These are phyloP conservation scores for Saccharomycopsis crataegensis DNA, from an alignment of 1,139 yeast species.

Conservation along the genomic window DNA sequence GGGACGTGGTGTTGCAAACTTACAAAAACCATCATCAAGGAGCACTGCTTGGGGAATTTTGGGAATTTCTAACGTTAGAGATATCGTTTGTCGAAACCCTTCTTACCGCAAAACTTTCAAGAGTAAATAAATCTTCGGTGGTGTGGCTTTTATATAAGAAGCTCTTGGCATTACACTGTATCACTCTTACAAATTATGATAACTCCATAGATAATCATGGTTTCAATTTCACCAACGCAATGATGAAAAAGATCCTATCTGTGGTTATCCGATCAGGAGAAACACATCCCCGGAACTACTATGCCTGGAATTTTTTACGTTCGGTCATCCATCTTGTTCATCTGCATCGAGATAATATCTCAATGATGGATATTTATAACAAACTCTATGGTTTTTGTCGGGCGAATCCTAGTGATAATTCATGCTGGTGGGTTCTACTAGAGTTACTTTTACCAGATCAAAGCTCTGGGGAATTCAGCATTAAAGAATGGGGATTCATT, in stretches of 20 bases:
- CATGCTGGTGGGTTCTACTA: slow-evolving; percentile 1
- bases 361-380: neutral
- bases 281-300: slow-evolving; percentile 17
- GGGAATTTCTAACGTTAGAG: neutral
- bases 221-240: too few species aligned
- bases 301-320: slow-evolving; percentile 17
- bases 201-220: too few species aligned
- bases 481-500: neutral
- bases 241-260: too few species aligned
- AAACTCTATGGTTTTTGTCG: neutral
- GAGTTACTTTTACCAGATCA: neutral
- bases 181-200: neutral
- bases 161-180: neutral
- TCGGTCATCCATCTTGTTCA: slow-evolving; percentile 9
- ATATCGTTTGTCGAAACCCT: slow-evolving; percentile 7
- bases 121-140: slow-evolving; percentile 16
- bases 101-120: slow-evolving; percentile 4
- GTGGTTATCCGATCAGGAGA: slow-evolving; percentile 8
- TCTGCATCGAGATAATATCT: neutral
- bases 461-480: neutral
- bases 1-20: too few species aligned
- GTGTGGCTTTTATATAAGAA: slow-evolving; percentile 13
- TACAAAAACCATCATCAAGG: too few species aligned
- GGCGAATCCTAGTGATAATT: neutral
- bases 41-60: too few species aligned